These are phyloP conservation scores for Fusarium sp. DNA, from an alignment of 2,329 filamentous ascomycete species.

Conservation along the genomic window DNA sequence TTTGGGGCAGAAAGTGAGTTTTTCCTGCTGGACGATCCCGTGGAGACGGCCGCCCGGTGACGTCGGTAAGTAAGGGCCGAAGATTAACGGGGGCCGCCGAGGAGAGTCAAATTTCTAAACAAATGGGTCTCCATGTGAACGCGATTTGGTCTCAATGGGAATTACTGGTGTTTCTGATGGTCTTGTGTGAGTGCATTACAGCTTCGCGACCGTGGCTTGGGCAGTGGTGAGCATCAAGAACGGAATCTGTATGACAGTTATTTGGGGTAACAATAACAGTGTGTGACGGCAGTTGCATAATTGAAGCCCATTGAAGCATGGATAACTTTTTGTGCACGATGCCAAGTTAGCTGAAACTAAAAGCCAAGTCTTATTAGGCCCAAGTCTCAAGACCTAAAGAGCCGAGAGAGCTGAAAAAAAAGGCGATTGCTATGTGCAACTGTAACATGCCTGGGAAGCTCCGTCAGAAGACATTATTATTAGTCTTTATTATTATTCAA, in stretches of 20 bases:
- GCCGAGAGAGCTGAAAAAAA: constrained; percentile 19
- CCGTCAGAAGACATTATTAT: constrained; percentile 3
- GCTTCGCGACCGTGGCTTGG: constrained; percentile 22
- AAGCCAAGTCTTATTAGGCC: constrained; percentile 11
- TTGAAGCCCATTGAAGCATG: not conserved
- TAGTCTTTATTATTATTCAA: not conserved
- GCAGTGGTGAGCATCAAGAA: constrained; percentile 3
- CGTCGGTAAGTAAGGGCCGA: constrained; percentile 35
- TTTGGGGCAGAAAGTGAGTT: constrained; percentile 32
- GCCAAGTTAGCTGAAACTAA: constrained; percentile 17
- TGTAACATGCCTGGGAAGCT: constrained; percentile 4
- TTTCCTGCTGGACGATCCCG: constrained; percentile 24
- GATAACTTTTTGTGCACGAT: constrained; percentile 4
- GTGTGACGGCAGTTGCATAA: constrained; percentile 7
- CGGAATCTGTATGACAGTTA: constrained; percentile 10
- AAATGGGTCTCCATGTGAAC: not conserved
- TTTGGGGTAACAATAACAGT: constrained; percentile 3
- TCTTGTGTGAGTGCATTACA: not conserved
- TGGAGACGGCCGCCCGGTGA: constrained; percentile 29
- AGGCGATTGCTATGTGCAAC: not conserved
- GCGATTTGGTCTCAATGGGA: not conserved
- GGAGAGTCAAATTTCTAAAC: constrained; percentile 2
- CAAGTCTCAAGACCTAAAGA: not conserved
- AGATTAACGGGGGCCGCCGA: constrained; percentile 22
- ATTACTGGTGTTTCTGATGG: not conserved